Conservation (phyloP, 805 yeast species). For the Brettanomyces bruxellensis region DNA sequence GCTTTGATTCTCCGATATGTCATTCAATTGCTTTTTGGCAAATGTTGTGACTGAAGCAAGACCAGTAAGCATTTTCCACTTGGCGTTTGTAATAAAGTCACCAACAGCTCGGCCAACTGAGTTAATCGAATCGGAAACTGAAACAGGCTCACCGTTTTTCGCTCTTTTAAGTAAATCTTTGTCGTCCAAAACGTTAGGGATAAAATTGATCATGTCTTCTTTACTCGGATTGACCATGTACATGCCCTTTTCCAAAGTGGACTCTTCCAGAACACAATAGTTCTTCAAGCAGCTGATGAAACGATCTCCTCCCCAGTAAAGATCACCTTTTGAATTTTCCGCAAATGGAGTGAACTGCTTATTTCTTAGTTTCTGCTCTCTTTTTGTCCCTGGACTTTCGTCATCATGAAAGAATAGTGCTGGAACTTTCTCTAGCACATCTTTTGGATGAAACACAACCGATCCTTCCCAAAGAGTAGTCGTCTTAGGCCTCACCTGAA, state of each 20-base stretch:
- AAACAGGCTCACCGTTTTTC: slow-evolving; percentile 18
- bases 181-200: slow-evolving; percentile 32
- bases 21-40: slow-evolving; percentile 56
- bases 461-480: slow-evolving; percentile 92
- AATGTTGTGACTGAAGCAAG: slow-evolving; percentile 69
- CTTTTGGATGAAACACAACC: slow-evolving; percentile 59
- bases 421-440: slow-evolving; percentile 56
- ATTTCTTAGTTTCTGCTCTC: slow-evolving; percentile 49
- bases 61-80: slow-evolving; percentile 80
- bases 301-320: slow-evolving; percentile 91
- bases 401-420: slow-evolving; percentile 90
- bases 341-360: slow-evolving; percentile 70
- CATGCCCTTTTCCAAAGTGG: slow-evolving; percentile 65
- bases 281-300: slow-evolving; percentile 48
- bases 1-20: slow-evolving; percentile 29
- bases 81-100: slow-evolving; percentile 53
- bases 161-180: slow-evolving; percentile 23
- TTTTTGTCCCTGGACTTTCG: slow-evolving; percentile 65
- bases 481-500: slow-evolving; percentile 79
- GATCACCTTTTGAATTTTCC: slow-evolving; percentile 32
- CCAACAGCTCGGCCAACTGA: slow-evolving; percentile 29
- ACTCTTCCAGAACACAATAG: slow-evolving; percentile 54
- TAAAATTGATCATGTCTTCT: slow-evolving; percentile 52
- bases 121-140: slow-evolving; percentile 12
- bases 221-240: slow-evolving; percentile 71